phyloP scores from a whole-genome alignment of 192 early-diverging fungal genomes.

The Podochytrium sp. region DNA sequence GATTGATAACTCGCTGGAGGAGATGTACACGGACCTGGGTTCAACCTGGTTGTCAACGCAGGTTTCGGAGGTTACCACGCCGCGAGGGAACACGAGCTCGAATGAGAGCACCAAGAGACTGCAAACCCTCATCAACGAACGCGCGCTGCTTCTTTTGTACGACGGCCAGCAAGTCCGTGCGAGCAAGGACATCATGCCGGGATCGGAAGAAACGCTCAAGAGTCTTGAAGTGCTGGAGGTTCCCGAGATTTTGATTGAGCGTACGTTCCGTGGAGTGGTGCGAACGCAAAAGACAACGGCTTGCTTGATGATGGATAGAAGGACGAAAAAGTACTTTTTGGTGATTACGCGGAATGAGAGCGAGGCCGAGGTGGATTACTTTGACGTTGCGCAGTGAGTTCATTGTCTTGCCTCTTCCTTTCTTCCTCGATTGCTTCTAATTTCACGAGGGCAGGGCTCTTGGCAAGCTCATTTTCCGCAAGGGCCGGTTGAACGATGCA shows the following conservation, averaged over 20 bases:
- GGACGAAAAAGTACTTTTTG: slow-evolving; percentile 38
- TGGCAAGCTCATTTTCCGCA: slow-evolving; percentile 68
- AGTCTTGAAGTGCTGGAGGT: slow-evolving; percentile 72
- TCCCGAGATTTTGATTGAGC: slow-evolving; percentile 63
- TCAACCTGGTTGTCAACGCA: slow-evolving; percentile 67
- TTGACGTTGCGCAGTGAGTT: slow-evolving; percentile 73
- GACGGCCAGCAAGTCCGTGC: slow-evolving; percentile 55
- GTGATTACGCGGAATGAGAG: slow-evolving; percentile 45
- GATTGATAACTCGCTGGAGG: slow-evolving; percentile 72
- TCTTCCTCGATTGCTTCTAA: neutral
- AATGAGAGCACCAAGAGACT: slow-evolving; percentile 56
- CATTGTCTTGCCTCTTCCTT: neutral
- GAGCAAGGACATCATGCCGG: slow-evolving; percentile 48
- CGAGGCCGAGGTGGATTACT: slow-evolving; percentile 67
- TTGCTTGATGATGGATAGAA: slow-evolving; percentile 50
- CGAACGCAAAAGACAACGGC: slow-evolving; percentile 65
- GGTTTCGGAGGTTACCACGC: slow-evolving; percentile 58
- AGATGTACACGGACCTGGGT: slow-evolving; percentile 63
- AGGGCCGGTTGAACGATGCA: slow-evolving; percentile 75
- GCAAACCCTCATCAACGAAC: slow-evolving; percentile 68
- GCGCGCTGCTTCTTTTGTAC: slow-evolving; percentile 78
- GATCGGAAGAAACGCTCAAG: slow-evolving; percentile 59
- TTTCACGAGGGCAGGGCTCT: slow-evolving; percentile 46
- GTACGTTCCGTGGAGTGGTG: slow-evolving; percentile 46
- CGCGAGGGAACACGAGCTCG: slow-evolving; percentile 48